phyloP scores from a whole-genome alignment of 495 filamentous ascomycete genomes.

The Lentithecium fluviatile region DNA sequence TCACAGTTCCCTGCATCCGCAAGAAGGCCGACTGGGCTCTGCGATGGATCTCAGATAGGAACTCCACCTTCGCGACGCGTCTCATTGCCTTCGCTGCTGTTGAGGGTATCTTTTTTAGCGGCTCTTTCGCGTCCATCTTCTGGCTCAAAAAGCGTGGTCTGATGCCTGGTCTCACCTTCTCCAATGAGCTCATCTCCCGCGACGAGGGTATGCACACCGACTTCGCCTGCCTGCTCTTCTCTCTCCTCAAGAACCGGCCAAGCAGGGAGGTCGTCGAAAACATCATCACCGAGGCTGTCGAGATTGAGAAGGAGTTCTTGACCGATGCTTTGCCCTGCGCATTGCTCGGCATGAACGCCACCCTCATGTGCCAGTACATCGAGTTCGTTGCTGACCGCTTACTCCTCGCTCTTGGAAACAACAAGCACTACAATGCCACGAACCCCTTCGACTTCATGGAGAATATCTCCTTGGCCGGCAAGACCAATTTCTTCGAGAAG shows the following conservation, averaged over 20 bases:
- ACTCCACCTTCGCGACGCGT: slow-evolving; percentile 91
- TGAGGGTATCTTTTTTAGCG: slow-evolving; percentile 99
- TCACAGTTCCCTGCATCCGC: slow-evolving; percentile 83
- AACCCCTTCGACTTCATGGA: slow-evolving; percentile 99
- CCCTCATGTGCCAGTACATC: slow-evolving; percentile 98
- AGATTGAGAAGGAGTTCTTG: slow-evolving; percentile 96
- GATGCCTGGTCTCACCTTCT: slow-evolving; percentile 98
- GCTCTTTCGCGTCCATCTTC: slow-evolving; percentile 99
- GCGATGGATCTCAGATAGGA: slow-evolving; percentile 86
- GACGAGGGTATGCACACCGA: slow-evolving; percentile 99
- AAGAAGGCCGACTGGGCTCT: slow-evolving; percentile 99
- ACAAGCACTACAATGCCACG: slow-evolving; percentile 84
- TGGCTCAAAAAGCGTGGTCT: slow-evolving; percentile 99
- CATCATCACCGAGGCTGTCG: slow-evolving; percentile 91
- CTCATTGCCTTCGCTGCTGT: slow-evolving; percentile 97
- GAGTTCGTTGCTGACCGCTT: slow-evolving; percentile 98
- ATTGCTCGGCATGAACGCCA: slow-evolving; percentile 95
- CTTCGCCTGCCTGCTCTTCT: slow-evolving; percentile 96
- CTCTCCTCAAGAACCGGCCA: slow-evolving; percentile 88
- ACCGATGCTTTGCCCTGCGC: slow-evolving; percentile 89
- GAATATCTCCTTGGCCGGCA: slow-evolving; percentile 95
- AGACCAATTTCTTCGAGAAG: slow-evolving; percentile 99
- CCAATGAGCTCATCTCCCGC: slow-evolving; percentile 98
- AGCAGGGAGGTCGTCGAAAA: slow-evolving; percentile 73
- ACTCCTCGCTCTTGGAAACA: slow-evolving; percentile 84